Evolutionary conservation across 1,284 basidiomycete species (phyloP), one percentile per base, ranked within the genome.

Genomic region (Cryptococcus sp.): DNA sequence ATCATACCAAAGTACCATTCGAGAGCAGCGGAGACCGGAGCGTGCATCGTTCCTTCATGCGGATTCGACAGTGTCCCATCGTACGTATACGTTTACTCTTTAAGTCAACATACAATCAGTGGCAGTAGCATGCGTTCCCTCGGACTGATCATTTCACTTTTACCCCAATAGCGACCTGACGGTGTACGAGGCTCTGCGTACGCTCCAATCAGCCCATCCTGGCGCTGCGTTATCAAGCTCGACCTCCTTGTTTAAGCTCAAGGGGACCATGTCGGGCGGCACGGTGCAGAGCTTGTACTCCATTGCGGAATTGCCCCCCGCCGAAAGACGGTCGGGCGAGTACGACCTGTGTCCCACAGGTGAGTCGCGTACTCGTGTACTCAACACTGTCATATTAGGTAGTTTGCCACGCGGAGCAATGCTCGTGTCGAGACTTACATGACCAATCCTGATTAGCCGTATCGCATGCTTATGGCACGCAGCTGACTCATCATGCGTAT

Each of bases 21-120:
- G 65, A 69, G 81, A 5, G 89, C 89, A 0, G 83, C 81, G 17
- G 84, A 86, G 70, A 87, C 84, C 0, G 82, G 83, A 19, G 79
- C 88, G 1, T 82, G 87, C 60, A 86, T 93, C 60, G 81, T 91
- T 8, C 87, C 86, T 13, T 81, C 84, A 3, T 88, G 85, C 59
- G 89, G 87, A 0, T 84, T 88, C 62, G 89, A 91, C 74, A 87
- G 87, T 17, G 71, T 89, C 16, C 88, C 89, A 2, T 85, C 85
- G 76, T 73, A 68, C 50, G 79, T 73, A 4, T 7, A n/a, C n/a
- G 3, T 10, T 8, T 35, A 35, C 30, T 13, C 25, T 25, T 6
- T 25, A 25, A 3, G 3, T 3, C 6, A 25, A 3, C 25, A 25
- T 25, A 35, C 13, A 8, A 35, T 35, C 30, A 25, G 25, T 25